phyloP scores from a whole-genome alignment of 345 rosid genomes.

The Arabis hirsuta region DNA sequence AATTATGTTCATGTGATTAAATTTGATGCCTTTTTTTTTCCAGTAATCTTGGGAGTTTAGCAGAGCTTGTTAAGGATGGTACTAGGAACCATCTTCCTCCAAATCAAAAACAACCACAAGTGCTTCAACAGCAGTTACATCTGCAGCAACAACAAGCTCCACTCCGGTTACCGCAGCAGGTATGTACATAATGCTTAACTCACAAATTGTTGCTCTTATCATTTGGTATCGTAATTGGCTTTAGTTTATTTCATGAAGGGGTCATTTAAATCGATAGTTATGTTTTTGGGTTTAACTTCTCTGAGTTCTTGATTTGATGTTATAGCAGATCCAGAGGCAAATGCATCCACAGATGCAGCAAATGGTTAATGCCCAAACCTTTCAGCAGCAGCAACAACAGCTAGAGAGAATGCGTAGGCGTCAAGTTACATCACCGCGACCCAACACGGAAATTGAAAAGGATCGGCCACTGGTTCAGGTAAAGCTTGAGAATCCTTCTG shows the following conservation, averaged over 20 bases:
- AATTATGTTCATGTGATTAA: constrained; percentile 23
- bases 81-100: constrained; percentile 56
- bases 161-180: constrained; percentile 74
- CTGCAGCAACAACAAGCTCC: constrained; percentile 72
- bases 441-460: constrained; percentile 70
- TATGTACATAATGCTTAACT: constrained; percentile 41
- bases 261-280: not conserved
- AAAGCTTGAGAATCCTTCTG: constrained; percentile 74
- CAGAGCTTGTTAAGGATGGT: constrained; percentile 80
- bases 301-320: constrained; percentile 20
- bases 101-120: constrained; percentile 67
- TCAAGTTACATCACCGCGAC: constrained; percentile 61
- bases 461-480: constrained; percentile 80
- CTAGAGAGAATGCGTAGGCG: constrained; percentile 68
- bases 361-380: constrained; percentile 58
- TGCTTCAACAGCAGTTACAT: constrained; percentile 70
- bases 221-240: not conserved
- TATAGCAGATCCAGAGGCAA: constrained; percentile 67
- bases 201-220: constrained; percentile 9
- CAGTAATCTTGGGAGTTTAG: constrained; percentile 69
- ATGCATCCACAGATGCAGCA: constrained; percentile 82
- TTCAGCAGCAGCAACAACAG: constrained; percentile 70
- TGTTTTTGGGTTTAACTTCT: not conserved
- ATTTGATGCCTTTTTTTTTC: constrained; percentile 16
- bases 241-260: not conserved